These are phyloP conservation scores for Candida verbasci DNA, from an alignment of 805 yeast genomes.

Conservation along the genomic window DNA sequence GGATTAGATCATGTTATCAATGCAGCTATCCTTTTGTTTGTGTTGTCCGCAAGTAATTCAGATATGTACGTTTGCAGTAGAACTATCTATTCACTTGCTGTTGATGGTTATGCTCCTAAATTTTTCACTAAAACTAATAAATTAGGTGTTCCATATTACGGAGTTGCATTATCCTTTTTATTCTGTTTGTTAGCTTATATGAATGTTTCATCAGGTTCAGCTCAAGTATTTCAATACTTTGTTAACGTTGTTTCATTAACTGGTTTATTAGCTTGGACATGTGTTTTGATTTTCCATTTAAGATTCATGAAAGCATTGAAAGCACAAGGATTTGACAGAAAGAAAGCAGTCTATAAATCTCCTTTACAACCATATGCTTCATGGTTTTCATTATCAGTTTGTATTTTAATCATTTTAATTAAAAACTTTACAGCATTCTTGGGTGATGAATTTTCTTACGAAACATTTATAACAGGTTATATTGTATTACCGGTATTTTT, in stretches of 20 bases:
- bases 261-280: slow-evolving; percentile 72
- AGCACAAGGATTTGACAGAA: slow-evolving; percentile 62
- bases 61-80: slow-evolving; percentile 76
- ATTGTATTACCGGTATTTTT: slow-evolving; percentile 67
- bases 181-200: slow-evolving; percentile 69
- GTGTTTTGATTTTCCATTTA: slow-evolving; percentile 64
- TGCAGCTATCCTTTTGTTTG: slow-evolving; percentile 71
- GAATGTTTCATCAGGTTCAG: slow-evolving; percentile 56
- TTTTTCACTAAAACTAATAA: slow-evolving; percentile 61
- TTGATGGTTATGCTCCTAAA: slow-evolving; percentile 70
- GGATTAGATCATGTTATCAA: slow-evolving; percentile 75
- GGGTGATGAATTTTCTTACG: slow-evolving; percentile 51
- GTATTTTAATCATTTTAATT: slow-evolving; percentile 53
- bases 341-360: slow-evolving; percentile 52
- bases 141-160: slow-evolving; percentile 66
- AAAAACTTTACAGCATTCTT: slow-evolving; percentile 74
- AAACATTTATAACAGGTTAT: slow-evolving; percentile 72
- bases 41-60: slow-evolving; percentile 78
- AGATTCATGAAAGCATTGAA: slow-evolving; percentile 60
- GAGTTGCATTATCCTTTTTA: slow-evolving; percentile 45
- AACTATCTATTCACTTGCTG: slow-evolving; percentile 66
- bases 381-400: slow-evolving; percentile 50
- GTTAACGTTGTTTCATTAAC: slow-evolving; percentile 75
- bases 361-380: slow-evolving; percentile 71
- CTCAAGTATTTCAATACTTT: slow-evolving; percentile 59